These are phyloP conservation scores for Pichia inconspicua DNA, from an alignment of 1,139 yeast species.

Conservation along the genomic window DNA sequence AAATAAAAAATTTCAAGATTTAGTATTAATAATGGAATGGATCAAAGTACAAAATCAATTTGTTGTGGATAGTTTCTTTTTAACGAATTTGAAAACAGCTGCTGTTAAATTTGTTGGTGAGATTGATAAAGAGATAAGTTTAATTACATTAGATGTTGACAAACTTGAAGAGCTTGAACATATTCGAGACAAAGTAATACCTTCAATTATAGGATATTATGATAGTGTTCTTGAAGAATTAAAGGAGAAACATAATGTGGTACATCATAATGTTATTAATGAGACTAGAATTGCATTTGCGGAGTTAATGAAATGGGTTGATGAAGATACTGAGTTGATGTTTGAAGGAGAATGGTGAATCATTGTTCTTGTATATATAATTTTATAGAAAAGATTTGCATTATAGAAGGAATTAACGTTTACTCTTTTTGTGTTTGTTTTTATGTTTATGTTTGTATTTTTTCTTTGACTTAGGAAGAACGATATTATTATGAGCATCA, in stretches of 20 bases:
- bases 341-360: conserved; percentile 8
- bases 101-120: conserved; percentile 3
- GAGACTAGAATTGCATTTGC: conserved; percentile 11
- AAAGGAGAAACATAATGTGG: conserved; percentile 3
- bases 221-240: conserved; percentile 12
- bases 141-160: neutral
- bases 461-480: neutral
- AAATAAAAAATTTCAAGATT: conserved; percentile 13
- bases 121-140: conserved; percentile 3
- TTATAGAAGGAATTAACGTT: neutral
- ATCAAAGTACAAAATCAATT: conserved; percentile 16
- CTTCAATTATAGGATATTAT: conserved; percentile 12
- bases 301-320: conserved; percentile 15
- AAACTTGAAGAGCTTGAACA: conserved; percentile 5
- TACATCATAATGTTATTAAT: conserved; percentile 6
- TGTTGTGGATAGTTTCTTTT: conserved; percentile 15
- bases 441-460: conserved; percentile 4
- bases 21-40: conserved; percentile 17
- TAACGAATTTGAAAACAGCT: conserved; percentile 9
- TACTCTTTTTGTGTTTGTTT: conserved; percentile 2
- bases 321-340: conserved; percentile 12
- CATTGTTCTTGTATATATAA: neutral
- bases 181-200: conserved; percentile 5
- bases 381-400: neutral
- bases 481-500: too few species aligned